Evolutionary conservation across 768 basidiomycete genomes (phyloP), one percentile per base, ranked within the genome.

Genomic region (Lepiota brunneoincarnata): DNA sequence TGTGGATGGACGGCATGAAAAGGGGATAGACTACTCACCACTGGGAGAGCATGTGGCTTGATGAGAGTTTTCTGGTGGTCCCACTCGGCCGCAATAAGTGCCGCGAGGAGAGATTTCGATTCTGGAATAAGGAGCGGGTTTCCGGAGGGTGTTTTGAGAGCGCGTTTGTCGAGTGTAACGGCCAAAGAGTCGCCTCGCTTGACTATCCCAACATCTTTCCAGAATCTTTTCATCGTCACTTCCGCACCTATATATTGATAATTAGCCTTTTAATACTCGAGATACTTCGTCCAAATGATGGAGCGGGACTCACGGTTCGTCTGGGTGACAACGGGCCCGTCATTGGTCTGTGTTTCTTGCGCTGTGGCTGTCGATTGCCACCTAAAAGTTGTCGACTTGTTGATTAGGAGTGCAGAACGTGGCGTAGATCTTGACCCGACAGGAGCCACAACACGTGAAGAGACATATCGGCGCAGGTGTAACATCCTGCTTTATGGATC

Each of bases 1-100:
- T 34, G 56, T 40, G 42, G 46, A 59, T 53, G 52, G 43, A 7
- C 26, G 6, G 56, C 40, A 26, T 34, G 6, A n/a, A 35, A 37
- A 18, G 28, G 42, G n/a, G 49, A 26, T 17, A 5, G 41, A 21
- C 11, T 49, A 35, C 75, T 49, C 65, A 97, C 96, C 81, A 97
- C 82, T 14, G 97, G 94, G 21, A 99, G 72, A 1, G 93, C 88
- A 68, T 96, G 91, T 21, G 89, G 89, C 69, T 95, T 98, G 58
- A 98, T 66, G 1, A 95, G 63, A 4, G 75, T 86, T 54, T 84
- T 84, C 70, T 98, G 96, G 63, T 87, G 89, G 63, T 99, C 94
- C 97, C 97, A 99, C 73, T 99, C 97, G 52, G 89, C 80, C 17
- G 94, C 97, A 61, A 98, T 85, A 53, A 97, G 77, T 1, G 91